A percentile compares a stretch with the other conserved stretches of the same genome.
Conservation (phyloP, 768 basidiomycete species). For the Russula sp. region DNA sequence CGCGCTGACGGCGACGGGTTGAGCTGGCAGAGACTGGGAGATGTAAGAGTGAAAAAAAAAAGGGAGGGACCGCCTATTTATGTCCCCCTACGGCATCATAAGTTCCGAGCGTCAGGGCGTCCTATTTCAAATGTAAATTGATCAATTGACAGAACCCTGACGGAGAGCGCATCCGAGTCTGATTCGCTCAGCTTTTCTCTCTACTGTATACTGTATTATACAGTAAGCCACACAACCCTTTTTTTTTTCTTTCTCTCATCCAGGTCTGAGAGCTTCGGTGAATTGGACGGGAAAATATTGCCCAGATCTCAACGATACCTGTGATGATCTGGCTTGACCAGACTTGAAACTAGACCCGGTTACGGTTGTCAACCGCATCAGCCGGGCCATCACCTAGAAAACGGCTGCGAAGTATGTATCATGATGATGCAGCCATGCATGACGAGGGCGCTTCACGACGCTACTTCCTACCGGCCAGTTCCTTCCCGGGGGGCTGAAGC, state of each 20-base stretch:
- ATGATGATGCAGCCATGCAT: not conserved
- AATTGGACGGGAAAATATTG: not conserved
- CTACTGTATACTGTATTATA: not conserved
- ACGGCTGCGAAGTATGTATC: no score
- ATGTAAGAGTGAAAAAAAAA: not conserved
- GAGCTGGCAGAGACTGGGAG: not conserved
- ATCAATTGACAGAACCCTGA: not conserved
- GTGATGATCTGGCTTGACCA: not conserved
- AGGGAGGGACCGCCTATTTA: conserved; percentile 6
- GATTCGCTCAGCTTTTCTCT: not conserved
- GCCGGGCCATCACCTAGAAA: no score
- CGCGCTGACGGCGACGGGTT: conserved; percentile 13
- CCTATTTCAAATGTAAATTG: no score
- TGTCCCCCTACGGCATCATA: not conserved
- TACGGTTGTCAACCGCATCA: not conserved
- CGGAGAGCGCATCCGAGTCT: no score
- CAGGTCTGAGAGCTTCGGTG: not conserved
- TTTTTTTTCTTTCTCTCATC: no score
- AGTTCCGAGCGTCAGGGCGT: no score
- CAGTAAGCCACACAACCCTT: no score
- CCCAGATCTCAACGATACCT: not conserved
- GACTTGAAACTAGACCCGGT: not conserved
- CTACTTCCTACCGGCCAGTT: conserved; percentile 1
- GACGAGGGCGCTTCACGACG: not conserved
- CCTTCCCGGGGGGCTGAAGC: no score